phyloP scores from a whole-genome alignment of 108 stramenopile genomes.

The Nitzschia inconspicua region DNA sequence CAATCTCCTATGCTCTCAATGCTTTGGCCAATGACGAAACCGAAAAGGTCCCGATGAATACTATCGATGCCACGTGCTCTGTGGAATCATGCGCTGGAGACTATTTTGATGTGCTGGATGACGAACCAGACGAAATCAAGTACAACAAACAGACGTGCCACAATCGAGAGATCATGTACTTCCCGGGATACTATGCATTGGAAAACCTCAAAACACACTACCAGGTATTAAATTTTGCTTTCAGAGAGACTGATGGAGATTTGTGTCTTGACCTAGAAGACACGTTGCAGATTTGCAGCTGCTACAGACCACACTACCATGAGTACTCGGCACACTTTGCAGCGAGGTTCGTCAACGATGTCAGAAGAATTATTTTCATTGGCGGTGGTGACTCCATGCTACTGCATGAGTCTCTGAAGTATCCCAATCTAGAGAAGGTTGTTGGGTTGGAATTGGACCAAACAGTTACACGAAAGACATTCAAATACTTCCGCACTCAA shows the following conservation, averaged over 20 bases:
- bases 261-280: conserved; percentile 70
- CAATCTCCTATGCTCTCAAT: conserved; percentile 19
- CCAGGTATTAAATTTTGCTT: conserved; percentile 7
- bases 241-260: conserved; percentile 19
- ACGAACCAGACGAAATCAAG: conserved; percentile 17
- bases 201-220: conserved; percentile 22
- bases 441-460: conserved; percentile 83
- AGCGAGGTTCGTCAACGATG: conserved; percentile 58
- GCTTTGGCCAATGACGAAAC: conserved; percentile 7
- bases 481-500: conserved; percentile 73
- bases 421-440: conserved; percentile 66
- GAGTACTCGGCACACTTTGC: conserved; percentile 70
- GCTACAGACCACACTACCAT: conserved; percentile 80
- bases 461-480: conserved; percentile 57
- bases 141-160: conserved; percentile 23
- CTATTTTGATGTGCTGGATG: conserved; percentile 12
- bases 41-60: conserved; percentile 2
- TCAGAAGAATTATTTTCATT: conserved; percentile 68
- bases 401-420: conserved; percentile 75
- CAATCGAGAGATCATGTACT: conserved; percentile 11
- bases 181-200: conserved; percentile 5
- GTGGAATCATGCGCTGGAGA: not conserved
- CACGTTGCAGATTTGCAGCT: conserved; percentile 57
- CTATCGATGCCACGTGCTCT: not conserved
- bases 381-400: conserved; percentile 84